phyloP scores from a whole-genome alignment of 192 early-diverging fungal species.

The Phycomyces nitens region DNA sequence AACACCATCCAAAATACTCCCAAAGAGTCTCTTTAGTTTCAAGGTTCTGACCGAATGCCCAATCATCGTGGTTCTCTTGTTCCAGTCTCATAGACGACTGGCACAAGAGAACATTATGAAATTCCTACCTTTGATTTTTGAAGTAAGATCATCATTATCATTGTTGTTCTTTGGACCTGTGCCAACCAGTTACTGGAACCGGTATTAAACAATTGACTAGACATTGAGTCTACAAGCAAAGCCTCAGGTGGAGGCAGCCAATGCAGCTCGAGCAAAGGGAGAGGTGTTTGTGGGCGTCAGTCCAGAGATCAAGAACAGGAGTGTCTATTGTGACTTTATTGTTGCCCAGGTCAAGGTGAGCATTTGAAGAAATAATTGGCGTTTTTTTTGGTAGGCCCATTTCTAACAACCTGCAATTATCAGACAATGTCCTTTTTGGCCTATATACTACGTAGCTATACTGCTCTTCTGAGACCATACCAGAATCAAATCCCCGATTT shows the following conservation, averaged over 20 bases:
- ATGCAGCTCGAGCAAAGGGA: conserved; percentile 43
- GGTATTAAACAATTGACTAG: conserved; percentile 23
- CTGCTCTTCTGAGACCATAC: conserved; percentile 62
- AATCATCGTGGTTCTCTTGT: conserved; percentile 93
- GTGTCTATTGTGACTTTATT: conserved; percentile 84
- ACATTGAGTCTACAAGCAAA: conserved; percentile 52
- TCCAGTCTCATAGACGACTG: conserved; percentile 84
- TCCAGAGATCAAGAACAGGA: conserved; percentile 66
- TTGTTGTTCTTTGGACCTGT: too few relatives aligned
- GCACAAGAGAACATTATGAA: conserved; percentile 75
- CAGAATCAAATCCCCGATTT: conserved; percentile 84
- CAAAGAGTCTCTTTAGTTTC: conserved; percentile 80
- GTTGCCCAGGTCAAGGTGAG: conserved; percentile 91
- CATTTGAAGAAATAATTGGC: too few relatives aligned
- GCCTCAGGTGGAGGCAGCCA: conserved; percentile 52
- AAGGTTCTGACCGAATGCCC: conserved; percentile 98
- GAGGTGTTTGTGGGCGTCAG: conserved; percentile 79
- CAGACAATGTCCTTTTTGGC: conserved; percentile 96
- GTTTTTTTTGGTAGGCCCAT: not conserved
- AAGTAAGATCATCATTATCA: conserved; percentile 56
- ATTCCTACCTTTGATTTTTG: conserved; percentile 87
- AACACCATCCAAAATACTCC: conserved; percentile 59
- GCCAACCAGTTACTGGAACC: too few relatives aligned
- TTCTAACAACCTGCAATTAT: not conserved
- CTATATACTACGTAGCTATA: conserved; percentile 86